Conservation (phyloP, 2,329 filamentous ascomycete species). For the Cladophialophora chaetospira region DNA sequence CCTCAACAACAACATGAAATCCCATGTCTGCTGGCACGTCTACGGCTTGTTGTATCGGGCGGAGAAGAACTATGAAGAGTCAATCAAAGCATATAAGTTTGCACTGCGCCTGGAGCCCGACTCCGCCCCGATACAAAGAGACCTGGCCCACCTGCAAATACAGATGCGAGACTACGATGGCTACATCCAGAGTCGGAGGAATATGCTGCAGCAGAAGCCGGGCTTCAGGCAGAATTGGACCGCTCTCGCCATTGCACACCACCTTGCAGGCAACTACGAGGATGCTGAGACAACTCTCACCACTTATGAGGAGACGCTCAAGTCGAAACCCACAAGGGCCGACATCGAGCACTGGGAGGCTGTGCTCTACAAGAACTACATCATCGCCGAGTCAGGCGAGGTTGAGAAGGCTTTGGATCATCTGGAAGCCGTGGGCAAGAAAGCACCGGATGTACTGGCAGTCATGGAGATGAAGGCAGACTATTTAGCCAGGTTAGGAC, state of each 20-base stretch:
- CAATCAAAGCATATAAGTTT: conserved; percentile 98
- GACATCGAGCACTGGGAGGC: conserved; percentile 95
- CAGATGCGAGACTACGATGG: conserved; percentile 96
- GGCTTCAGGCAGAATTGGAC: conserved; percentile 93
- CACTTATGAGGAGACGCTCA: conserved; percentile 91
- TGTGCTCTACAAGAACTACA: conserved; percentile 87
- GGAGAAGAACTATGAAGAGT: conserved; percentile 97
- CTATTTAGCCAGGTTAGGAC: conserved; percentile 76
- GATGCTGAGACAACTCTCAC: conserved; percentile 89
- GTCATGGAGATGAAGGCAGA: conserved; percentile 83
- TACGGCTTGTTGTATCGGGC: conserved; percentile 92
- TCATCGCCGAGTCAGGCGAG: conserved; percentile 90
- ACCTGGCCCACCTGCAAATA: conserved; percentile 87
- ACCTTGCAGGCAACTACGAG: conserved; percentile 79
- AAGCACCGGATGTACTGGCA: conserved; percentile 78
- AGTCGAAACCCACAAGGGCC: conserved; percentile 68
- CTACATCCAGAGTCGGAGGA: conserved; percentile 83
- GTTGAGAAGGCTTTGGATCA: conserved; percentile 82
- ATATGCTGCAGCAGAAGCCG: conserved; percentile 84
- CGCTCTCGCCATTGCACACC: conserved; percentile 89
- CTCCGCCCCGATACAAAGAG: conserved; percentile 88
- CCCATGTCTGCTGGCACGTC: conserved; percentile 99
- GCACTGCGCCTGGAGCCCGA: conserved; percentile 92
- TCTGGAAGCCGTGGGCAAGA: conserved; percentile 73
- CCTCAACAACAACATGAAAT: conserved; percentile 95